Evolutionary conservation across 495 filamentous ascomycete genomes (phyloP), one percentile per base, ranked within the genome.

Genomic region (Sabuloglossum arenarium): DNA sequence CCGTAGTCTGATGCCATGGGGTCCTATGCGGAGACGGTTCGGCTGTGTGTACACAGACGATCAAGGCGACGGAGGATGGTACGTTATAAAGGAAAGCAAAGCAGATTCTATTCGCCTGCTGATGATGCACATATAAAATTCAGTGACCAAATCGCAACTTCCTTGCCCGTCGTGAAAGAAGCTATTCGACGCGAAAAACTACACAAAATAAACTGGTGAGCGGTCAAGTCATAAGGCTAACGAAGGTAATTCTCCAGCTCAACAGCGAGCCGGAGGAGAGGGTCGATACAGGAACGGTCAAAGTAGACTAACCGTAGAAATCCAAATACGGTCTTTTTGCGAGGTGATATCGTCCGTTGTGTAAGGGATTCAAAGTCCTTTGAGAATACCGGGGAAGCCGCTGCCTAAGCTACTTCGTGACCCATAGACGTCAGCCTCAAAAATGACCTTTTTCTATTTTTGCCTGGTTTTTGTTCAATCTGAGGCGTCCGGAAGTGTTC

Each of bases 1-100:
- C 53, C 37, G 53, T 54, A 54, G 19, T 43, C 31, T 39, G 30
- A 37, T 54, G 53, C 53, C 53, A 54, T 54, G 24, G n/a, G n/a
- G 30, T 6, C 6, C 6, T 29, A 30, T 21, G 47, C 1, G 24
- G 47, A 27, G 47, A 51, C 24, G 47, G 6, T 51, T 19, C 25
- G 28, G 25, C 12, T 4, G 23, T 10, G 28, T 51, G 16, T 27
- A 29, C 21, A 51, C 25, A 21, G 14, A 12, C 28, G 12, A 14
- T 51, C 16, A 29, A 51, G 25, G 25, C 25, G 28, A 3, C 4
- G 24, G 2, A 51, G 3, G 21, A 32, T 8, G 28, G 16, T 54
- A 24, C 21, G 19, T 23, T 23, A 19, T 9, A 24, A 32, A 27
- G 5, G 23, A n/a, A 54, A 37, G 24, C n/a, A 16, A 25, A 3